Conservation (phyloP, 352 stramenopile species). For the Pseudoperonospora humuli region DNA sequence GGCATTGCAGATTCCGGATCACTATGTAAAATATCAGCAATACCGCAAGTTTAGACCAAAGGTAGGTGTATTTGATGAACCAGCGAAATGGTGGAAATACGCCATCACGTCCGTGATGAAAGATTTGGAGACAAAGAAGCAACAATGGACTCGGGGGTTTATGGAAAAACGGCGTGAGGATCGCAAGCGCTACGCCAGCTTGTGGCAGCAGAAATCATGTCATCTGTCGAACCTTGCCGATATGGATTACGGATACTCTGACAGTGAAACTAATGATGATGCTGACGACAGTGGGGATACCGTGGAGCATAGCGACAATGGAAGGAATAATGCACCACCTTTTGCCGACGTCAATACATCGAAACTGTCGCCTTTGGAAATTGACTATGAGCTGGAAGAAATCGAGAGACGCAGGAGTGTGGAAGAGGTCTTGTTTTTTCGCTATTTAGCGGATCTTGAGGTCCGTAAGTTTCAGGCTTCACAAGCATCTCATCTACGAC, state of each 20-base stretch:
- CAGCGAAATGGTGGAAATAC: conserved; percentile 76
- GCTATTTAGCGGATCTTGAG: conserved; percentile 63
- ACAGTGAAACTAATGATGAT: conserved; percentile 59
- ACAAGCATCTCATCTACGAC: conserved; percentile 12
- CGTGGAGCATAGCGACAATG: conserved; percentile 12
- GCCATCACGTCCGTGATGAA: conserved; percentile 56
- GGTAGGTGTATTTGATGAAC: conserved; percentile 40
- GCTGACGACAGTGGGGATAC: conserved; percentile 11
- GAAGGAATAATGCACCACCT: not conserved
- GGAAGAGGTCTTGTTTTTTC: conserved; percentile 83
- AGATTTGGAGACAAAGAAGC: conserved; percentile 53
- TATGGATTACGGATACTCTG: conserved; percentile 31
- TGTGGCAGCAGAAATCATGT: conserved; percentile 48
- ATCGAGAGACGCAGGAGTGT: conserved; percentile 67
- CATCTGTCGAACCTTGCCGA: conserved; percentile 25
- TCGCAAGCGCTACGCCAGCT: conserved; percentile 54
- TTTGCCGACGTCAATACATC: conserved; percentile 6
- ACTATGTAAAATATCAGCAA: conserved; percentile 71
- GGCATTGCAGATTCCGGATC: conserved; percentile 57
- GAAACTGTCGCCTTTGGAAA: conserved; percentile 17
- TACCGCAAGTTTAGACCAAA: conserved; percentile 66
- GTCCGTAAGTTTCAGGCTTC: conserved; percentile 28
- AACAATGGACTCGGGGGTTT: conserved; percentile 73
- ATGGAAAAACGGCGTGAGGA: conserved; percentile 79
- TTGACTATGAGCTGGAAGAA: conserved; percentile 43